Conservation (phyloP, 1,284 basidiomycete species). For the Cystobasidium pallidum region DNA sequence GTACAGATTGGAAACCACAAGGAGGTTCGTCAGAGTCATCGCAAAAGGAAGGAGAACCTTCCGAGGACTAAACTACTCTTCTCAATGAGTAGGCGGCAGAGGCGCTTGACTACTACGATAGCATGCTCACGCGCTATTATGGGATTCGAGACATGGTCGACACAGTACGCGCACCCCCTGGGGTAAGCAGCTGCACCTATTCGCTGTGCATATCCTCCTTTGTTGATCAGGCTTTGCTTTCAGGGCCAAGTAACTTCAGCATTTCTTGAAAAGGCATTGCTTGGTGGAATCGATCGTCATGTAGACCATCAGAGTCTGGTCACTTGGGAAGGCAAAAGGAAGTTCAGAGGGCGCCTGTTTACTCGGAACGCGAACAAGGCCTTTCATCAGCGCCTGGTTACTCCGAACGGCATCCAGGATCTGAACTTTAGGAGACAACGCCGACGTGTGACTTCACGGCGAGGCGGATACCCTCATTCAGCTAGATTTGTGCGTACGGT, state of each 20-base stretch:
- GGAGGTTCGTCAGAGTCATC: slow-evolving; percentile 12
- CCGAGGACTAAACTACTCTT: not conserved
- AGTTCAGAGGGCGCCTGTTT: no score
- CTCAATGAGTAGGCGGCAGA: slow-evolving; percentile 14
- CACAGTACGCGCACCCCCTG: slow-evolving; percentile 45
- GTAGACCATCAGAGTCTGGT: not conserved
- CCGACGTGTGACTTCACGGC: no score
- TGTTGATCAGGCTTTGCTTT: not conserved
- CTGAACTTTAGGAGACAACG: no score
- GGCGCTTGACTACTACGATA: slow-evolving; percentile 46
- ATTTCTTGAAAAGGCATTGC: slow-evolving; percentile 32
- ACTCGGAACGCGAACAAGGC: no score
- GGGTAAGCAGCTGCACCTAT: not conserved
- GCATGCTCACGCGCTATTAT: slow-evolving; percentile 46
- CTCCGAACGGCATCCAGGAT: no score
- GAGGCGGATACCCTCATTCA: no score
- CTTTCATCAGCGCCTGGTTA: no score
- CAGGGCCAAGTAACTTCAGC: slow-evolving; percentile 14
- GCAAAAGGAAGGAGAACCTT: no score
- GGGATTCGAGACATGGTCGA: slow-evolving; percentile 49
- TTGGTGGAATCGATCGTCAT: not conserved
- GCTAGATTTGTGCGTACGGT: no score
- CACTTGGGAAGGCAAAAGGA: no score
- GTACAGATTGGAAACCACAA: slow-evolving; percentile 51
- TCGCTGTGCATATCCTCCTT: not conserved